These are phyloP conservation scores for Gleditsia sinensis DNA, from an alignment of 306 rosid genomes.

Conservation along the genomic window DNA sequence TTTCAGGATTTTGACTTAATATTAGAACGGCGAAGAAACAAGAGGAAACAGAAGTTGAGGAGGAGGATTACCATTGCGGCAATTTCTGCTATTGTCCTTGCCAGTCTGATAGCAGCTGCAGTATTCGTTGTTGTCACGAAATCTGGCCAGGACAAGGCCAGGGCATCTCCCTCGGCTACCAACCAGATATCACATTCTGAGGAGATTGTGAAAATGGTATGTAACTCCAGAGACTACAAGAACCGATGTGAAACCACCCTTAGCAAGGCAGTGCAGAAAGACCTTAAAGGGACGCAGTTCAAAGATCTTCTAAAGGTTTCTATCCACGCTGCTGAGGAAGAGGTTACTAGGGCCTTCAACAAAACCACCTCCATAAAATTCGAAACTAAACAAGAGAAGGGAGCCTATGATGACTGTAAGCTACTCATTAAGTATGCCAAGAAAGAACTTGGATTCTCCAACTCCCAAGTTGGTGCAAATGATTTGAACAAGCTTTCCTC, in stretches of 20 bases:
- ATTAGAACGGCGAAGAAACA: constrained; percentile 52
- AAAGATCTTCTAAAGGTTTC: constrained; percentile 51
- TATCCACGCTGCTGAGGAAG: constrained; percentile 40
- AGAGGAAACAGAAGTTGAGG: constrained; percentile 30
- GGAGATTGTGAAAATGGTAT: constrained; percentile 42
- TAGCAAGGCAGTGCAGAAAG: constrained; percentile 18
- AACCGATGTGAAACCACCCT: too few species aligned
- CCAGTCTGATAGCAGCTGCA: constrained; percentile 40
- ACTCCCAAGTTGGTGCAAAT: constrained; percentile 2
- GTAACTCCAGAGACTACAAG: constrained; percentile 47
- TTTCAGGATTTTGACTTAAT: constrained; percentile 58
- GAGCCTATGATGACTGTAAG: constrained; percentile 68
- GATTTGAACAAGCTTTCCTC: too few species aligned
- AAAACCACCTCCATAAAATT: too few species aligned
- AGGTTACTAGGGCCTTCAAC: constrained; percentile 45
- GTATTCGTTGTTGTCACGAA: constrained; percentile 19
- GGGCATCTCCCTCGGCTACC: neutral
- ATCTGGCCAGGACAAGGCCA: neutral
- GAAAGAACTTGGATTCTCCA: constrained; percentile 51
- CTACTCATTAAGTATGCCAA: constrained; percentile 43
- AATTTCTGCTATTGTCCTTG: constrained; percentile 36
- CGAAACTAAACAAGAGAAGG: too few species aligned
- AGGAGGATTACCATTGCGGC: constrained; percentile 42
- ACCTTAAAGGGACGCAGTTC: constrained; percentile 30
- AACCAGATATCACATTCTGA: neutral